A percentile compares a stretch with the other conserved stretches of the same genome.
These are phyloP conservation scores for Neoboletus brunneissimus DNA, from an alignment of 768 basidiomycete species.

Conservation along the genomic window DNA sequence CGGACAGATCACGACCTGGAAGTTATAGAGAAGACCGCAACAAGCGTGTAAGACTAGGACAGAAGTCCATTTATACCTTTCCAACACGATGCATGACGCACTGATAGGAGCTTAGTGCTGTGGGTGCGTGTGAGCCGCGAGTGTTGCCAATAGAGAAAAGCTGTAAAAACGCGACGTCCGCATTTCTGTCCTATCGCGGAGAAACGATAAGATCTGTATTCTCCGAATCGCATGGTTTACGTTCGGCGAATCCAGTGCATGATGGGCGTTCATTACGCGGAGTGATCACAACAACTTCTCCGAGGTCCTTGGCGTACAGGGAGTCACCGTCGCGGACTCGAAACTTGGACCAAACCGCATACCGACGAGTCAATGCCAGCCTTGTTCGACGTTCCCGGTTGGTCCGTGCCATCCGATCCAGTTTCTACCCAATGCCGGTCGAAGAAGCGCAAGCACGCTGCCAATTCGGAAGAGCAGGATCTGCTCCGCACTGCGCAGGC, in stretches of 20 bases:
- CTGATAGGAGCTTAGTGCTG: not conserved
- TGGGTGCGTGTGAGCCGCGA: slow-evolving; percentile 15
- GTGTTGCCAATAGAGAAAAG: not conserved
- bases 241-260: not conserved
- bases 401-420: slow-evolving; percentile 51
- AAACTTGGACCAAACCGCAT: slow-evolving; percentile 3
- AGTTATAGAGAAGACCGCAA: not conserved
- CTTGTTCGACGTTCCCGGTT: slow-evolving; percentile 68
- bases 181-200: slow-evolving; percentile 11
- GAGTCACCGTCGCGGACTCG: slow-evolving; percentile 1
- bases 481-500: slow-evolving; percentile 39
- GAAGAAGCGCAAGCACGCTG: slow-evolving; percentile 55
- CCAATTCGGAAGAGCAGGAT: slow-evolving; percentile 35
- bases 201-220: not conserved
- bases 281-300: not conserved
- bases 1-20: not conserved
- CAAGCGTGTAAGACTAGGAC: not conserved
- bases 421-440: slow-evolving; percentile 34
- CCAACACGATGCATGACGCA: slow-evolving; percentile 14
- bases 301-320: too few relatives aligned
- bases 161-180: slow-evolving; percentile 20
- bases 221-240: not conserved
- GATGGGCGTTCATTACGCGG: not conserved
- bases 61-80: slow-evolving; percentile 14
- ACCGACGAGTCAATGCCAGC: slow-evolving; percentile 23